phyloP scores from a whole-genome alignment of 208 protist species.

The Acanthamoeba divionensis region DNA sequence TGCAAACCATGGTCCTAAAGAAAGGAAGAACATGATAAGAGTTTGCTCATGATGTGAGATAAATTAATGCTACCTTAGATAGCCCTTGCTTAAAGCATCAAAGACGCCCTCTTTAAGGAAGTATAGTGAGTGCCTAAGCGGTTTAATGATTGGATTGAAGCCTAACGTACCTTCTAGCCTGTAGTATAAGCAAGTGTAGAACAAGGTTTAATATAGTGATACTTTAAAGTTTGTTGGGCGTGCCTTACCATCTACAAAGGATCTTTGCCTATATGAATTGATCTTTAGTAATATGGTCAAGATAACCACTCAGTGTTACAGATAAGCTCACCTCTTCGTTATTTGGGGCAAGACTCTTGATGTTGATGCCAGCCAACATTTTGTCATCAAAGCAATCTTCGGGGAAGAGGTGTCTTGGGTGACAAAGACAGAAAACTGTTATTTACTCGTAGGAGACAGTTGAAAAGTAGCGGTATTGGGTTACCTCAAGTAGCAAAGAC shows the following conservation, averaged over 20 bases:
- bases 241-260: neutral
- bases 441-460: neutral
- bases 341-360: constrained; percentile 5
- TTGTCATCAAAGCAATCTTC: constrained; percentile 36
- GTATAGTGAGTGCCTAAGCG: neutral
- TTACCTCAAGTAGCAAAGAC: constrained; percentile 33
- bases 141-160: too few relatives aligned
- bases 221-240: neutral
- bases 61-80: neutral
- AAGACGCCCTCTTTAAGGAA: neutral
- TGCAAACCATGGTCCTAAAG: neutral
- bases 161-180: constrained; percentile 13
- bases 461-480: neutral
- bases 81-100: neutral
- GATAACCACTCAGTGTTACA: neutral
- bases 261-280: neutral
- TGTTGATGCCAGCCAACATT: constrained; percentile 18
- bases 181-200: neutral
- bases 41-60: neutral
- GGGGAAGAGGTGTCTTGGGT: constrained; percentile 29
- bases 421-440: neutral
- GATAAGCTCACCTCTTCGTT: constrained; percentile 1
- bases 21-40: neutral
- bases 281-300: too few relatives aligned
- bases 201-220: neutral